Evolutionary conservation across 306 rosid species (phyloP), one percentile per base, ranked within the genome.

Genomic region (Spatholobus suberectus): DNA sequence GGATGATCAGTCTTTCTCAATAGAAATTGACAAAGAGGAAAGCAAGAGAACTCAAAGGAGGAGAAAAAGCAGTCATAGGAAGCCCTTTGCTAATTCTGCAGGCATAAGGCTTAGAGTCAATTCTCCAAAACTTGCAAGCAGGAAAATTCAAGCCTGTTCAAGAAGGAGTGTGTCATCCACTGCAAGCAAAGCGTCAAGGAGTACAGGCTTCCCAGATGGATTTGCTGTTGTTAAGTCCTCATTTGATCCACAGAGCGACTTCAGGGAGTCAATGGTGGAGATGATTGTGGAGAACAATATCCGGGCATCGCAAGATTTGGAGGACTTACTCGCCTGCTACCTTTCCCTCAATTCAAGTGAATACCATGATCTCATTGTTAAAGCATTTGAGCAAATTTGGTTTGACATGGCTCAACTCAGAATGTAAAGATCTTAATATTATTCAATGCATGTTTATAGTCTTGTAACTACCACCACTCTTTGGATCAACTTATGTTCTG

Each of bases 361-460:
- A 66, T 91, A 88, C 70, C 98, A 91, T 71, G 93, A 86, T 82
- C 87, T 90, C 78, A 95, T 95, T 79, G 93, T 95, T 88, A 91
- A 91, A 90, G 97, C 97, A 43, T 93, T 95, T 86, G 97, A 93
- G 86, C 97, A 91, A 82, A 90, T 91, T 83, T 95, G 98, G 98
- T 85, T 89, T 86, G 95, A 91, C 35, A 89, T 91, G 88, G 92
- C 92, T 73, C 86, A 80, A 73, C 82, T 86, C 41, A 78, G 78
- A 81, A 76, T 83, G 81, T 92, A 81, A 87, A 57, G 52, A 59
- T 67, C 51, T 76, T 71, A 70, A 38, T 78, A 27, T 73, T 26
- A 34, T 81, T 7, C 55, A 83, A 73, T 85, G 81, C 76, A 76
- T 72, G 81, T 82, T 75, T 82, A 85, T 82, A 86, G 78, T 87